These are phyloP conservation scores for Bonia amplexicaulis DNA, from an alignment of 176 grass and related monocot species.

Conservation along the genomic window DNA sequence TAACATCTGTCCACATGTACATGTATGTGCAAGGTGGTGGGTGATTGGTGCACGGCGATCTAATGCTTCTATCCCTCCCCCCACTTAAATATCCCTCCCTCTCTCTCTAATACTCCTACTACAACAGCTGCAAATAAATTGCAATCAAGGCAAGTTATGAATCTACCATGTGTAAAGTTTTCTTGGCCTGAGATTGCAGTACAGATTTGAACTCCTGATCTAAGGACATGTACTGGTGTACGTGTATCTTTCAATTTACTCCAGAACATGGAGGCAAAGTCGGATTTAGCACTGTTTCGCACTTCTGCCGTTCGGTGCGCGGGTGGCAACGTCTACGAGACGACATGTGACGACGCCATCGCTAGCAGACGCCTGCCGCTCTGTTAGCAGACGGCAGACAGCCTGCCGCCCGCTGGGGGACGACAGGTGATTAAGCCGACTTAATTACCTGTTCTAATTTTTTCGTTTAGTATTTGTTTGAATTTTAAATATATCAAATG, in stretches of 20 bases:
- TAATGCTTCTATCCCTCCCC: background rate
- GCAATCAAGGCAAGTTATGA: background rate
- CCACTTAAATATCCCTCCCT: background rate
- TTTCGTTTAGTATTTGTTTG: too few species aligned
- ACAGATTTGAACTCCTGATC: background rate
- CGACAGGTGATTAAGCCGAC: too few species aligned
- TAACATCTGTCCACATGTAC: background rate
- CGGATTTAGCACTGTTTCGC: too few species aligned
- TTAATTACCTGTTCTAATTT: too few species aligned
- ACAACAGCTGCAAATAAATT: background rate
- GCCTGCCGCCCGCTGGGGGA: too few species aligned
- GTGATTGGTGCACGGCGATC: background rate
- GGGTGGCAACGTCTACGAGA: too few species aligned
- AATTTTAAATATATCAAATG: too few species aligned
- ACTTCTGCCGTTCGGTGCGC: too few species aligned
- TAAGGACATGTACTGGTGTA: background rate
- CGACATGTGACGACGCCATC: too few species aligned
- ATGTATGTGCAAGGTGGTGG: background rate
- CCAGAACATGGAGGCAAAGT: too few species aligned
- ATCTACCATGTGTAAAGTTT: background rate
- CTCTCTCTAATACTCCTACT: background rate
- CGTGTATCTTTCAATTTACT: background rate
- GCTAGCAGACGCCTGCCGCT: too few species aligned
- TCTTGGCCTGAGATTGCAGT: background rate
- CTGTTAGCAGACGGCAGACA: too few species aligned